Conservation (phyloP, 202 grass and related monocot species). For the Zoysia matrella region DNA sequence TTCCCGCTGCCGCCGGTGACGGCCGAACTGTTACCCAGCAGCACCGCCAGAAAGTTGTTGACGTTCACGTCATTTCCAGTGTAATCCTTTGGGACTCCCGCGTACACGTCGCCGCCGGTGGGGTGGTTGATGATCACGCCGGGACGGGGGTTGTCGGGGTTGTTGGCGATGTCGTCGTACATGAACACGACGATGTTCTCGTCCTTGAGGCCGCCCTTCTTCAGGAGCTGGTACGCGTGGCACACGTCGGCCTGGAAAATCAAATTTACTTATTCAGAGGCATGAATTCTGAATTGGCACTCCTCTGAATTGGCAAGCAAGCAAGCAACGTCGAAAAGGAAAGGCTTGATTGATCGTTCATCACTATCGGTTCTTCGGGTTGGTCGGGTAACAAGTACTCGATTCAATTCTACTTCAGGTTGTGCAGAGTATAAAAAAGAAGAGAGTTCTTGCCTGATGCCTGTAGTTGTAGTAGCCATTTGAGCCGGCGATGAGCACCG, state of each 20-base stretch:
- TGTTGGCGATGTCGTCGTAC: slow-evolving; percentile 75
- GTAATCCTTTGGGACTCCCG: slow-evolving; percentile 94
- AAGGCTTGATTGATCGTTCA: no score
- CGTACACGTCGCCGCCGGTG: slow-evolving; percentile 81
- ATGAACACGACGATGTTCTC: slow-evolving; percentile 50
- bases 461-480: slow-evolving; percentile 83
- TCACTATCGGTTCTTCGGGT: no score
- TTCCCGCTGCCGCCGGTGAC: slow-evolving; percentile 79
- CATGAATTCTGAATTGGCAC: no score
- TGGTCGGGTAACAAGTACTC: no score
- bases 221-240: slow-evolving; percentile 98
- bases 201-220: slow-evolving; percentile 90
- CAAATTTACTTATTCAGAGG: no score
- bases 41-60: slow-evolving; percentile 74
- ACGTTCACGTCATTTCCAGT: slow-evolving; percentile 79
- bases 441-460: slow-evolving; percentile 57
- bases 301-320: no score
- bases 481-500: slow-evolving; percentile 87
- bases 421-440: no score
- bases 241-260: slow-evolving; percentile 76
- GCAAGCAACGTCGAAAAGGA: no score
- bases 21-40: slow-evolving; percentile 75
- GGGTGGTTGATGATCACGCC: slow-evolving; percentile 93
- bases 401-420: no score
- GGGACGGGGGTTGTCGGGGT: slow-evolving; percentile 67